Conservation (phyloP, 2,329 filamentous ascomycete species). For the Stemphylium vesicarium region DNA sequence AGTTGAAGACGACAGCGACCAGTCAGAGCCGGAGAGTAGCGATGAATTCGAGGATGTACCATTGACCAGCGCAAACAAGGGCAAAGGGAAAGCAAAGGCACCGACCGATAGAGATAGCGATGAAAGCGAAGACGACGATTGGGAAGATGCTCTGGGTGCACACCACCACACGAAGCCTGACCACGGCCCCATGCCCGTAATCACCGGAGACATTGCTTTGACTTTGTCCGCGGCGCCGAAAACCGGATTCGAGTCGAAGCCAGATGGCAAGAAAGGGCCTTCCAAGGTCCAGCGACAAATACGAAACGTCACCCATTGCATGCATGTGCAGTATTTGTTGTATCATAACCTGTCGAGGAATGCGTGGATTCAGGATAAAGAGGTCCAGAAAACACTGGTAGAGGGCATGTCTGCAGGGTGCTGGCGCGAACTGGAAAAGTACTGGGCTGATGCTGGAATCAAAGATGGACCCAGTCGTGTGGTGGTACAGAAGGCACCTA, state of each 20-base stretch:
- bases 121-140: conserved; percentile 50
- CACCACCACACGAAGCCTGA: conserved; percentile 43
- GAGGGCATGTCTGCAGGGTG: conserved; percentile 38
- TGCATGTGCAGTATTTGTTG: conserved; percentile 86
- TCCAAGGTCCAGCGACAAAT: conserved; percentile 84
- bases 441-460: conserved; percentile 76
- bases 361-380: conserved; percentile 45
- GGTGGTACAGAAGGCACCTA: conserved; percentile 64
- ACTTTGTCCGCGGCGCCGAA: conserved; percentile 59
- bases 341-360: conserved; percentile 81
- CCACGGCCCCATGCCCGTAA: conserved; percentile 52
- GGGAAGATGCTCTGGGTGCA: conserved; percentile 48
- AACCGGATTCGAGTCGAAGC: conserved; percentile 38
- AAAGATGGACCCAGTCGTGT: conserved; percentile 82
- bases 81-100: conserved; percentile 54
- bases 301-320: conserved; percentile 78
- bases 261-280: conserved; percentile 78
- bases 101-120: conserved; percentile 39
- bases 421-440: conserved; percentile 46
- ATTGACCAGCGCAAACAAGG: conserved; percentile 28
- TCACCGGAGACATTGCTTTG: conserved; percentile 74
- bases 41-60: conserved; percentile 58
- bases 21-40: conserved; percentile 52
- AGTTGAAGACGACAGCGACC: conserved; percentile 48
- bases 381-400: conserved; percentile 42